These are phyloP conservation scores for Prunella vulgaris DNA, from an alignment of 257 asterid genomes.

Conservation along the genomic window DNA sequence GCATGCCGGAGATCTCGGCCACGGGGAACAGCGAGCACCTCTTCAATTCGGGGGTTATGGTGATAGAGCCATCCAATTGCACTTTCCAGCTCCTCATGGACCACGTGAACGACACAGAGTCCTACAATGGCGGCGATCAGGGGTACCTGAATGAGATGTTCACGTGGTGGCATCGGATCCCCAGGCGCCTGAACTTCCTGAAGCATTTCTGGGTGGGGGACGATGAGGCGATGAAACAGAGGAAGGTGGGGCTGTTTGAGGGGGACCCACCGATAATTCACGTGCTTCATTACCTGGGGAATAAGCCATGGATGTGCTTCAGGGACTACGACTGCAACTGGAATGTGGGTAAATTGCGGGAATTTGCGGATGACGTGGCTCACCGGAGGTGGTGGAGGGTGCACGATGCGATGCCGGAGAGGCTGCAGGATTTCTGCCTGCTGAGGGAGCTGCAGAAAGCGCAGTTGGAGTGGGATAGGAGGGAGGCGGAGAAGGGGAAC, in stretches of 20 bases:
- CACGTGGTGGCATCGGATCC: conserved; percentile 92
- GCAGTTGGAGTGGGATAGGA: conserved; percentile 75
- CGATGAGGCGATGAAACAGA: conserved; percentile 38
- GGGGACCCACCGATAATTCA: conserved; percentile 65
- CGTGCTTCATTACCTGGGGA: conserved; percentile 72
- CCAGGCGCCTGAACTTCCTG: conserved; percentile 59
- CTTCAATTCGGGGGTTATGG: conserved; percentile 89
- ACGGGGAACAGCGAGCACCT: conserved; percentile 62
- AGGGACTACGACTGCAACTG: conserved; percentile 86
- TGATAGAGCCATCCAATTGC: conserved; percentile 82
- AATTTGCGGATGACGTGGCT: conserved; percentile 78
- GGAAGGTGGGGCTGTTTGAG: conserved; percentile 43
- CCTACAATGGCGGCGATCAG: conserved; percentile 91
- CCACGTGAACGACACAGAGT: conserved; percentile 51
- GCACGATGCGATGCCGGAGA: conserved; percentile 60
- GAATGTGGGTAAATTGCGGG: conserved; percentile 59
- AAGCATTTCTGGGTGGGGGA: conserved; percentile 75
- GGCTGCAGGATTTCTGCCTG: conserved; percentile 44
- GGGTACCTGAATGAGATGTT: conserved; percentile 75
- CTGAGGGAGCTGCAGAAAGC: conserved; percentile 70
- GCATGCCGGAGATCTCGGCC: conserved; percentile 74
- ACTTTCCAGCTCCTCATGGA: conserved; percentile 70
- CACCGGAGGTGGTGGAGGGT: conserved; percentile 80
- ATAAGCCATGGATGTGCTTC: conserved; percentile 85
- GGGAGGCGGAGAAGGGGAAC: conserved; percentile 59